phyloP scores from a whole-genome alignment of 2,329 filamentous ascomycete species.

The Myriosclerotinia duriaeana region DNA sequence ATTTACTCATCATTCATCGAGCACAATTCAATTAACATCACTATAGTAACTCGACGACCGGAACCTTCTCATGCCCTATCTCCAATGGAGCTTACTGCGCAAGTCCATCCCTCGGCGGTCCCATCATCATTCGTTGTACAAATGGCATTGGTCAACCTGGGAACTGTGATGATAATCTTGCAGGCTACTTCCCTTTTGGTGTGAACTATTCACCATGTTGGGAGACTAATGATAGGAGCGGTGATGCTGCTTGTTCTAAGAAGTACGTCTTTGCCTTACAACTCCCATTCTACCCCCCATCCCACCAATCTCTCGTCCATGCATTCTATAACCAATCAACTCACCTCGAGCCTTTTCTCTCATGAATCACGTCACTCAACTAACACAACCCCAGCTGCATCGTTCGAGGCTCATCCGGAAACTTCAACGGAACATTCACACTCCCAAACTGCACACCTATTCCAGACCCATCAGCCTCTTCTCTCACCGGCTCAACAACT shows the following conservation, averaged over 20 bases:
- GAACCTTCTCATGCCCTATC: conserved; percentile 42
- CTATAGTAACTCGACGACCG: conserved; percentile 37
- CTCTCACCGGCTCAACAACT: conserved; percentile 29
- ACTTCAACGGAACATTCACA: conserved; percentile 42
- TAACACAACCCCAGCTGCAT: conserved; percentile 42
- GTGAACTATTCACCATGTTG: conserved; percentile 45
- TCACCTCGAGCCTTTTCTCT: too few species aligned
- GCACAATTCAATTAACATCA: conserved; percentile 27
- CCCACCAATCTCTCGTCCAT: not conserved
- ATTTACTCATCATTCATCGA: not conserved
- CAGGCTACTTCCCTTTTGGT: conserved; percentile 46
- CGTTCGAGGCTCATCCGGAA: conserved; percentile 44
- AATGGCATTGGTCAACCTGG: conserved; percentile 44
- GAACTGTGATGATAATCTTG: conserved; percentile 49
- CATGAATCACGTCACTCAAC: not conserved
- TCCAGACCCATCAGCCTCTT: conserved; percentile 23
- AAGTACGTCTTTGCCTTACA: conserved; percentile 38
- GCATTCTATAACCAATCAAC: not conserved
- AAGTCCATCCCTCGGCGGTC: conserved; percentile 43
- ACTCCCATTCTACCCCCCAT: not conserved
- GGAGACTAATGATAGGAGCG: conserved; percentile 43
- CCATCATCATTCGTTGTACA: conserved; percentile 52
- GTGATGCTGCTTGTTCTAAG: conserved; percentile 51
- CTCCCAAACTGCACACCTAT: conserved; percentile 39
- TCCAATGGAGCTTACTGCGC: conserved; percentile 48